A percentile compares a stretch with the other conserved stretches of the same genome.
phyloP scores from a whole-genome alignment of 163 green algal species.

The Coccomyxa subellipsoidea region DNA sequence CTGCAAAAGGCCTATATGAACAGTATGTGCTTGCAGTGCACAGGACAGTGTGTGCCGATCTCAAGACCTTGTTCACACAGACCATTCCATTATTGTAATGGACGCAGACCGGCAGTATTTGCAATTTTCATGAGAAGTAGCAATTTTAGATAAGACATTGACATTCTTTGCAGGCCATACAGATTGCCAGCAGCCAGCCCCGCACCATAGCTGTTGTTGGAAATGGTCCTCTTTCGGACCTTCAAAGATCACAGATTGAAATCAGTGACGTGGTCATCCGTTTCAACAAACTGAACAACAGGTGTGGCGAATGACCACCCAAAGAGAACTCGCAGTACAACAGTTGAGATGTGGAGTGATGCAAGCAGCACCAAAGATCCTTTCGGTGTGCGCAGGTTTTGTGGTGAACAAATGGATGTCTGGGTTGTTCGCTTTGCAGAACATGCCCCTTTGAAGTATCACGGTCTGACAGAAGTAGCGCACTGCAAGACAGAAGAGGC shows the following conservation, averaged over 20 bases:
- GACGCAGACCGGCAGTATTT: too few species aligned
- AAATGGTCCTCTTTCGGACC: constrained; percentile 9
- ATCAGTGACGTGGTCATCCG: constrained; percentile 7
- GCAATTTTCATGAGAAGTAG: too few species aligned
- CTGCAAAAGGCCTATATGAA: too few species aligned
- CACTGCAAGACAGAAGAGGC: constrained; percentile 11
- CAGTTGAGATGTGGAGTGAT: too few species aligned
- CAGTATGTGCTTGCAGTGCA: too few species aligned
- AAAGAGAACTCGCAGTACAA: background rate
- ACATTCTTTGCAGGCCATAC: background rate
- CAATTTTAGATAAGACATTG: too few species aligned
- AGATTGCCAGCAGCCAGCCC: background rate
- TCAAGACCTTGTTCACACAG: too few species aligned
- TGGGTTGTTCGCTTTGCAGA: constrained; percentile 3
- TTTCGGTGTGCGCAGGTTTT: background rate
- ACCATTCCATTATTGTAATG: too few species aligned
- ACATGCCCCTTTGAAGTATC: background rate
- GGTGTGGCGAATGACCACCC: background rate
- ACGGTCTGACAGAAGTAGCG: constrained; percentile 4
- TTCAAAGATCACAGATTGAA: background rate
- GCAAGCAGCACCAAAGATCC: background rate
- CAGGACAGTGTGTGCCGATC: too few species aligned
- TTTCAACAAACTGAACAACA: constrained; percentile 23
- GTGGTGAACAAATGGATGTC: constrained; percentile 11
- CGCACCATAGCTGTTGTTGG: constrained; percentile 8